Percentiles rank a stretch among this genome's conserved stretches.
Conservation (phyloP, 2,329 filamentous ascomycete genomes). For the Claviceps arundinis region DNA sequence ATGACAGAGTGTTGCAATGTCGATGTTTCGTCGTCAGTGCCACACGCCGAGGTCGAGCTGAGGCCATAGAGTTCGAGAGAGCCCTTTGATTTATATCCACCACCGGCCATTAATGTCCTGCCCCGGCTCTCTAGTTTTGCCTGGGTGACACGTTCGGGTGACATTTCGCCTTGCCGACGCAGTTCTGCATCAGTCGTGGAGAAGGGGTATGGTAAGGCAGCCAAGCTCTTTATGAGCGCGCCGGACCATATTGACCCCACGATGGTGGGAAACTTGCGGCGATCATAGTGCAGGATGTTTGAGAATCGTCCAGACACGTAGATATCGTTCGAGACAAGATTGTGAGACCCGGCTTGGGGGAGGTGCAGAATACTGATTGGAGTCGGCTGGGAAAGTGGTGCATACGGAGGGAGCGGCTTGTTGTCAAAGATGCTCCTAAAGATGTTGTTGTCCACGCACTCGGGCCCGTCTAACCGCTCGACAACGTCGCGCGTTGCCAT, state of each 20-base stretch:
- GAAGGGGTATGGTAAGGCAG: constrained; percentile 55
- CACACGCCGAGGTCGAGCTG: constrained; percentile 16
- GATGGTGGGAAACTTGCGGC: constrained; percentile 69
- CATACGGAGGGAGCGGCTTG: constrained; percentile 44
- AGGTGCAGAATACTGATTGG: constrained; percentile 75
- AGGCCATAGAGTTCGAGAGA: constrained; percentile 78
- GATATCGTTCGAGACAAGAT: constrained; percentile 59
- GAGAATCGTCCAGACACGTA: constrained; percentile 84
- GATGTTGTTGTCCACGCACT: constrained; percentile 14
- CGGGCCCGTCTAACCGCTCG: constrained; percentile 22
- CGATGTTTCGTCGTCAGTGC: constrained; percentile 10
- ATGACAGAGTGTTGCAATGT: constrained; percentile 35
- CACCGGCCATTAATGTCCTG: constrained; percentile 65
- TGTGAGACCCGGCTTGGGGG: constrained; percentile 37
- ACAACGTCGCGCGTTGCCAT: constrained; percentile 17
- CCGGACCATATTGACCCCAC: constrained; percentile 73
- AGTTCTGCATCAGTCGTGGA: constrained; percentile 48
- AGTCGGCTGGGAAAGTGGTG: constrained; percentile 64
- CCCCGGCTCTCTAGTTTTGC: constrained; percentile 40
- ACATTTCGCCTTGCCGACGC: constrained; percentile 40
- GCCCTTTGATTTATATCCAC: constrained; percentile 85
- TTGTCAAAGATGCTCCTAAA: constrained; percentile 34
- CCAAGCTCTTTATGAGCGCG: constrained; percentile 60
- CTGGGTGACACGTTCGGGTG: constrained; percentile 37
- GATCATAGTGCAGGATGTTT: constrained; percentile 78